Base-by-base conservation (phyloP, 73 alveolate genomes). In the Paramecium octaurelia region DNA sequence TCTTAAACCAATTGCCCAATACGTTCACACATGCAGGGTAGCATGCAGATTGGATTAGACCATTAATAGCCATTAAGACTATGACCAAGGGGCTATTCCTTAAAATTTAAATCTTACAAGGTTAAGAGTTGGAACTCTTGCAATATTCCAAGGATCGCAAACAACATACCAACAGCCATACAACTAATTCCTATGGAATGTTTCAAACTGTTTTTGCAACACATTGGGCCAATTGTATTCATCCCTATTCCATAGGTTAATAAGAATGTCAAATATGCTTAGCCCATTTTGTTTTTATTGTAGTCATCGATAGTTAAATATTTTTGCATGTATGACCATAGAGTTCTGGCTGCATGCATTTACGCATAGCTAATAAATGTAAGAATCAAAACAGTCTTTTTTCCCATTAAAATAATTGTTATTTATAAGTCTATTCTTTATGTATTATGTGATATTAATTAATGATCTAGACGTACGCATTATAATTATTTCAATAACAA, bases 1-100 rank as follows among this genome's bases (percentile, higher is more conserved):
- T 87, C 35, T 86, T 54, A 87, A 87, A 87, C 93, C 93, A 87
- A 87, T 87, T 64, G 12, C 93, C 93, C 76, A 87, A 64, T 11
- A 77, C 77, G 11, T 73, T 77, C 21, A 87, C 88, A 64, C 84
- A 87, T 36, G 88, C 93, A 23, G 93, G 93, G 54, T 64, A 64
- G 38, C 80, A 54, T 27, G 88, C 50, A 24, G 88, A 64, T 64
- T 87, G 24, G 23, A 68, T 60, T n/a, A 87, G 9, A 0, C 93
- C 93, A 87, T 87, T 87, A 8, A 87, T 21, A 11, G 73, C 44
- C 93, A 73, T 64, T 20, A 87, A 21, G 34, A 87, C 38, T 18
- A 87, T 31, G 10, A 87, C 50, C 35, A 10, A 60, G n/a, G 35
- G 43, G 16, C 35, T 86, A 12, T 42, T 36, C 10, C 16, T 12